Evolutionary conservation across 1,284 basidiomycete species (phyloP).

Genomic region (Ustilago esculenta): DNA sequence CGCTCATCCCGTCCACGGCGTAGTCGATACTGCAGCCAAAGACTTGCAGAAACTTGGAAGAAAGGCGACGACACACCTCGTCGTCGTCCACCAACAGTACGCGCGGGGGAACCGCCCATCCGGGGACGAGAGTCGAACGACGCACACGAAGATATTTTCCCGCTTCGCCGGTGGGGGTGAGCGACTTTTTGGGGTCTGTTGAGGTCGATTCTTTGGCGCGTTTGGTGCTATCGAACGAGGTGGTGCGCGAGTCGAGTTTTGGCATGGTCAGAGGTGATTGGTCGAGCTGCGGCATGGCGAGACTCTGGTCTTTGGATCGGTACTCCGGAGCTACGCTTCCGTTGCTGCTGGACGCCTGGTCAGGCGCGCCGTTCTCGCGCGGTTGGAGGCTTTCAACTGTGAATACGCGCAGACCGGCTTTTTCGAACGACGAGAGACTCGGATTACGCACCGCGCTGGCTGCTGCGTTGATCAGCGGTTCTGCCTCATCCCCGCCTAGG

Average conservation of each 20-base stretch:
- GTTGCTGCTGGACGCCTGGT: slow-evolving; percentile 2
- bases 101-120: slow-evolving; percentile 66
- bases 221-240: slow-evolving; percentile 9
- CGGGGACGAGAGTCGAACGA: slow-evolving; percentile 79
- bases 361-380: slow-evolving; percentile 52
- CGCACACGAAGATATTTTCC: slow-evolving; percentile 53
- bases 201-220: too few relatives aligned
- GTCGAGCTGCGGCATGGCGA: neutral
- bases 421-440: slow-evolving; percentile 16
- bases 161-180: slow-evolving; percentile 3
- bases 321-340: slow-evolving; percentile 1
- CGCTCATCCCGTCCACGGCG: slow-evolving; percentile 89
- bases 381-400: slow-evolving; percentile 83
- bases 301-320: too few relatives aligned
- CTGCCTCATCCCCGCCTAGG: slow-evolving; percentile 35
- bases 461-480: slow-evolving; percentile 23
- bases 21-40: slow-evolving; percentile 95
- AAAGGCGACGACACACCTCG: slow-evolving; percentile 84
- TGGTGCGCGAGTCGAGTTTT: slow-evolving; percentile 31
- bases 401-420: slow-evolving; percentile 74
- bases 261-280: slow-evolving; percentile 25
- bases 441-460: slow-evolving; percentile 38
- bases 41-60: slow-evolving; percentile 91
- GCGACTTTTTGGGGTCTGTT: slow-evolving; percentile 1
- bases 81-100: slow-evolving; percentile 96